These are phyloP conservation scores for Nicotiana paniculata DNA, from an alignment of 257 asterid species.

Conservation along the genomic window DNA sequence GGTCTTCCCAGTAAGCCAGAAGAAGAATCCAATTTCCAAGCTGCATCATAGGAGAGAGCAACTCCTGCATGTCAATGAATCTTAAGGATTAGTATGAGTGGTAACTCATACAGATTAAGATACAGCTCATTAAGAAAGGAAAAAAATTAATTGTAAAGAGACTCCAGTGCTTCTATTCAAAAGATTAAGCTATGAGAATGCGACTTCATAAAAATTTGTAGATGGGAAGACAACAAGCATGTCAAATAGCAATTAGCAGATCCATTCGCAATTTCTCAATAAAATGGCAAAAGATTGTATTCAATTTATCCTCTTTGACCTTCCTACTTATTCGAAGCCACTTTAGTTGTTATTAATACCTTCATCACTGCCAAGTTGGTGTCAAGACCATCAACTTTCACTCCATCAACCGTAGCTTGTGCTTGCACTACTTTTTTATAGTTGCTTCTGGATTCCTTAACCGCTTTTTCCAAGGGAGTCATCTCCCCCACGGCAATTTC, in stretches of 20 bases:
- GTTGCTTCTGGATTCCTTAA: conserved; percentile 74
- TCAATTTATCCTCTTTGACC: background rate
- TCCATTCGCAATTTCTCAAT: background rate
- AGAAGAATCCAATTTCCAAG: conserved; percentile 53
- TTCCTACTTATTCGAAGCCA: background rate
- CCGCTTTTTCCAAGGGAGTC: conserved; percentile 76
- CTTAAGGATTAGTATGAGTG: background rate
- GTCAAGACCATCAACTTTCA: conserved; percentile 85
- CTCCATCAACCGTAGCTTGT: conserved; percentile 87
- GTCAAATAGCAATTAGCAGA: background rate
- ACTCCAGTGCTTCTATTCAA: background rate
- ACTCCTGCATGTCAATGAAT: conserved; percentile 55
- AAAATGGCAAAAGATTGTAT: background rate
- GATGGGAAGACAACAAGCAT: too few relatives aligned
- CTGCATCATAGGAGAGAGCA: conserved; percentile 71
- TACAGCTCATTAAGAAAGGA: background rate
- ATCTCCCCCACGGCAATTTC: conserved; percentile 77
- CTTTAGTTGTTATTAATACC: conserved; percentile 34
- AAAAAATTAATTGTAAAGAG: background rate
- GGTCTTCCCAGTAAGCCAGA: conserved; percentile 74
- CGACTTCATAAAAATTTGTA: background rate
- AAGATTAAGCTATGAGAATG: background rate
- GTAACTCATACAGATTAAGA: background rate
- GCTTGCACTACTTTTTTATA: conserved; percentile 66
- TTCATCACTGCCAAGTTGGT: conserved; percentile 91